Evolutionary conservation across 352 stramenopile species (phyloP).

Genomic region (Phytophthora ohioensis): DNA sequence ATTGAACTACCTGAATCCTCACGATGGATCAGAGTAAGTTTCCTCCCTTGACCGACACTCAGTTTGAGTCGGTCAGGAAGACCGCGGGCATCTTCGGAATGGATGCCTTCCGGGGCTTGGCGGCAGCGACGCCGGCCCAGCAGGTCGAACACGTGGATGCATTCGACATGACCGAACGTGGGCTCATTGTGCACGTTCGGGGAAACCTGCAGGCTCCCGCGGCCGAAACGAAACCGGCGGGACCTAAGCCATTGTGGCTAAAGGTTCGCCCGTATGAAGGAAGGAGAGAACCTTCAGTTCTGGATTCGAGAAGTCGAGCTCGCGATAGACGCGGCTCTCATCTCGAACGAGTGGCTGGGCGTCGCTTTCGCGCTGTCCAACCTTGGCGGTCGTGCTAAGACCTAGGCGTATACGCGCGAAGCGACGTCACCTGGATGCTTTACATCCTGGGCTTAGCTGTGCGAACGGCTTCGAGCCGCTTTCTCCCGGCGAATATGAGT

Average conservation of each 20-base stretch:
- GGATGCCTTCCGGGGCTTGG: background rate
- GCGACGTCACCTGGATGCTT: constrained; percentile 8
- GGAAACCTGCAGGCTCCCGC: background rate
- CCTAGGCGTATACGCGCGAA: constrained; percentile 27
- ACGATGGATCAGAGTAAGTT: background rate
- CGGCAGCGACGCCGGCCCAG: background rate
- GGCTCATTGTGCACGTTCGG: background rate
- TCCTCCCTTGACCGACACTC: background rate
- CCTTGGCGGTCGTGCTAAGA: constrained; percentile 26
- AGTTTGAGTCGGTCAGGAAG: background rate
- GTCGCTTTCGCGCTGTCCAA: constrained; percentile 7
- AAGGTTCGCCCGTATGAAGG: background rate
- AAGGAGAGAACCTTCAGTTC: constrained; percentile 2
- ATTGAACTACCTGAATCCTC: background rate
- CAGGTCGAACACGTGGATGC: background rate
- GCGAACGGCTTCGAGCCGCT: constrained; percentile 10
- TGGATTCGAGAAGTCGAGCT: background rate
- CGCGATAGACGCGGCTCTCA: background rate
- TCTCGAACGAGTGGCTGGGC: background rate
- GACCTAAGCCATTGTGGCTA: background rate
- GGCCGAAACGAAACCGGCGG: background rate
- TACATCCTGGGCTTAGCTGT: constrained; percentile 12
- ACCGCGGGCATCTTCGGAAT: background rate
- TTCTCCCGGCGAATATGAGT: background rate
- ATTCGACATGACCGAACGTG: constrained; percentile 6